Evolutionary conservation across 23 red algal genomes (phyloP).

Genomic region (Gracilaria domingensis): DNA sequence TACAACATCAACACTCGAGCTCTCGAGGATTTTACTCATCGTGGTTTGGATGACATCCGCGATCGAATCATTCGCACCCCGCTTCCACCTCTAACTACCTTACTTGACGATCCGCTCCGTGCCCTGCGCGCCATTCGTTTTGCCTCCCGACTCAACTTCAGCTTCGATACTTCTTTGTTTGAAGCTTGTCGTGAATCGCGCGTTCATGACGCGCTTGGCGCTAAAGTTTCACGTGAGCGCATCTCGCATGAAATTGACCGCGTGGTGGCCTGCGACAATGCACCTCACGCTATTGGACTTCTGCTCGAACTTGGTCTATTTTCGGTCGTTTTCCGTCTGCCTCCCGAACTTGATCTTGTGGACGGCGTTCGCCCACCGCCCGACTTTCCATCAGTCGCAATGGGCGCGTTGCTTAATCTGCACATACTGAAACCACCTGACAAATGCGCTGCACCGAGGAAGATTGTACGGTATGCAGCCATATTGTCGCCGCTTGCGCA

Average conservation of each 20-base stretch:
- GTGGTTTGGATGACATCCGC: slow-evolving; percentile 77
- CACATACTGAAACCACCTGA: slow-evolving; percentile 33
- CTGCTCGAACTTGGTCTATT: slow-evolving; percentile 64
- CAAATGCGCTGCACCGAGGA: slow-evolving; percentile 29
- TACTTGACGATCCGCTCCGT: slow-evolving; percentile 96
- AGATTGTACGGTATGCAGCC: slow-evolving; percentile 44
- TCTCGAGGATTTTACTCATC: slow-evolving; percentile 90
- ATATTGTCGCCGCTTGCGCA: slow-evolving; percentile 25
- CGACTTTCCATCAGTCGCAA: slow-evolving; percentile 20
- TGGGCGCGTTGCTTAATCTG: slow-evolving; percentile 53
- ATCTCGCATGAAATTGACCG: slow-evolving; percentile 80
- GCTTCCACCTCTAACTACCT: slow-evolving; percentile 80
- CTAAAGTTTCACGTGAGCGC: slow-evolving; percentile 91
- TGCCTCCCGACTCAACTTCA: slow-evolving; percentile 84
- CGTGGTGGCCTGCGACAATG: slow-evolving; percentile 58
- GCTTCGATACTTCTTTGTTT: slow-evolving; percentile 64
- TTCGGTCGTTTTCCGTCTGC: slow-evolving; percentile 50
- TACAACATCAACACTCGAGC: slow-evolving; percentile 92
- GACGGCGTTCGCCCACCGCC: slow-evolving; percentile 21
- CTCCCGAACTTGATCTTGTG: slow-evolving; percentile 15
- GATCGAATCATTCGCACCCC: slow-evolving; percentile 88
- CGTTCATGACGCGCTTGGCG: slow-evolving; percentile 81
- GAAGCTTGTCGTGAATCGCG: slow-evolving; percentile 45
- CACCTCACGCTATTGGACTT: slow-evolving; percentile 56
- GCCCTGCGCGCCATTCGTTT: slow-evolving; percentile 95